Evolutionary conservation across 805 yeast genomes (phyloP).

Genomic region (Yamadazyma kitorensis): DNA sequence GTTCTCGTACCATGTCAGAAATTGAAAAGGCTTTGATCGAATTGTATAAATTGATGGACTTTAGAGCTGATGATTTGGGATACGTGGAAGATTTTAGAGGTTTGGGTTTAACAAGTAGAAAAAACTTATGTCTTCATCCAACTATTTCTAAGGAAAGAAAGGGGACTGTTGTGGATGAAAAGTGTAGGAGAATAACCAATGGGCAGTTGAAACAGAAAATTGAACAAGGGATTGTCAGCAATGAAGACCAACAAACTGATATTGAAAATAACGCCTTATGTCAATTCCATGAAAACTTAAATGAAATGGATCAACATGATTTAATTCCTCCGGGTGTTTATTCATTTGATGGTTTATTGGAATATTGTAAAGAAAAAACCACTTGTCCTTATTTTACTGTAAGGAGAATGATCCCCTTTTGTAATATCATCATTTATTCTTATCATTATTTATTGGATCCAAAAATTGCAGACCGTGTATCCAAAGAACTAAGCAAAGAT

Average conservation of each 20-base stretch:
- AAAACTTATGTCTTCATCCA: slow-evolving; percentile 91
- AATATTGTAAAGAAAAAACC: slow-evolving; percentile 72
- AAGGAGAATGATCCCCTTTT: slow-evolving; percentile 93
- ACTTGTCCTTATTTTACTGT: slow-evolving; percentile 97
- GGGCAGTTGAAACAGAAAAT: slow-evolving; percentile 75
- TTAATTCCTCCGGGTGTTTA: slow-evolving; percentile 91
- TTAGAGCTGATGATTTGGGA: slow-evolving; percentile 78
- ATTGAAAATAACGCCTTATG: slow-evolving; percentile 51
- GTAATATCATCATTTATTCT: slow-evolving; percentile 92
- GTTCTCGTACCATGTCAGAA: slow-evolving; percentile 99
- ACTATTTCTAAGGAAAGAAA: slow-evolving; percentile 81
- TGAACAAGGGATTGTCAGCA: slow-evolving; percentile 48
- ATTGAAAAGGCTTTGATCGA: slow-evolving; percentile 96
- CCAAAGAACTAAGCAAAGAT: slow-evolving; percentile 87
- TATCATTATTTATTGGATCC: slow-evolving; percentile 96
- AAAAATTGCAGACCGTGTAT: slow-evolving; percentile 93
- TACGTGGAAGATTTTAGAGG: slow-evolving; percentile 90
- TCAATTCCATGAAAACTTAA: slow-evolving; percentile 85
- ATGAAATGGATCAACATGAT: slow-evolving; percentile 83
- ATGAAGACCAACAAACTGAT: slow-evolving; percentile 48
- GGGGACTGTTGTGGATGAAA: slow-evolving; percentile 93
- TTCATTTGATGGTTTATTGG: slow-evolving; percentile 81
- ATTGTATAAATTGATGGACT: slow-evolving; percentile 83
- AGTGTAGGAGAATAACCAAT: slow-evolving; percentile 90
- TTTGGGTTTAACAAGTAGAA: slow-evolving; percentile 89